Evolutionary conservation across 2,329 filamentous ascomycete species (phyloP).

Genomic region (Colletotrichum sp.): DNA sequence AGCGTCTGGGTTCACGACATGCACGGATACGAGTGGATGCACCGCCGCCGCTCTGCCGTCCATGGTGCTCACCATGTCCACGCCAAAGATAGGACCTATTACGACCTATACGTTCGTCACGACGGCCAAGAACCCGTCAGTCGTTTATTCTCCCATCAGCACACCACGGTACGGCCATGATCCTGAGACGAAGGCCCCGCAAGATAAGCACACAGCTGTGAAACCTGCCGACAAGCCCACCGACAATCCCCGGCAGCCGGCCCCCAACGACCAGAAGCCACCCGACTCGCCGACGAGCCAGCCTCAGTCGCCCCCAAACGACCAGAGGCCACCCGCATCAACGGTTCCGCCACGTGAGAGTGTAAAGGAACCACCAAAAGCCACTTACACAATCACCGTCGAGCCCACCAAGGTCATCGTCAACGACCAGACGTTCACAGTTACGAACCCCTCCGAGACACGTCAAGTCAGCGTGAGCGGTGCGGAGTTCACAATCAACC

Average conservation of each 20-base stretch:
- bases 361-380: neutral
- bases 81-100: conserved; percentile 13
- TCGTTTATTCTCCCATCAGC: conserved; percentile 38
- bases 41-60: neutral
- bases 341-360: neutral
- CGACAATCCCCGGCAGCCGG: neutral
- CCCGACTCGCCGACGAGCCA: neutral
- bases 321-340: neutral
- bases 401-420: conserved; percentile 52
- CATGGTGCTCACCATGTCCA: neutral
- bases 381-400: conserved; percentile 46
- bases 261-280: conserved; percentile 1
- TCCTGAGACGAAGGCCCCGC: conserved; percentile 2
- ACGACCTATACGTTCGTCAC: conserved; percentile 50
- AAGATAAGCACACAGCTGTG: neutral
- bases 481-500: conserved; percentile 53
- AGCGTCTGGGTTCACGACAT: neutral
- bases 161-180: conserved; percentile 18
- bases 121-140: conserved; percentile 60
- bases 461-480: conserved; percentile 46
- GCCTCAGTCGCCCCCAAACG: neutral
- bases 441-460: conserved; percentile 40
- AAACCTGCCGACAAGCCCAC: neutral
- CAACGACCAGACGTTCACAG: conserved; percentile 48
- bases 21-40: neutral